Conservation (phyloP, 23 red algal genomes). For the Cyanidioschyzon merolae region DNA sequence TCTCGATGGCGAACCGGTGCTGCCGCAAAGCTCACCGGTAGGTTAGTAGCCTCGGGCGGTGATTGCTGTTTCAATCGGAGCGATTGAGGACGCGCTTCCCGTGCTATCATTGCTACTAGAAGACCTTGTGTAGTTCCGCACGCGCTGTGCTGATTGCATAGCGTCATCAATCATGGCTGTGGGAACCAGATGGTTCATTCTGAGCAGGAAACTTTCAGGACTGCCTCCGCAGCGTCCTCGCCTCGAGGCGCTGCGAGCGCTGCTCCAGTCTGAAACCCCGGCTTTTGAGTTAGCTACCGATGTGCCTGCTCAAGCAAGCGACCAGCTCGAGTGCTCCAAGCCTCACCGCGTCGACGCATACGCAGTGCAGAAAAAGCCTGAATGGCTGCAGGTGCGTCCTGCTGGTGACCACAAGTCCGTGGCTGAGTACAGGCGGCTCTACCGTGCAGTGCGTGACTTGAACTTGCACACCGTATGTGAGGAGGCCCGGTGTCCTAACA, state of each 20-base stretch:
- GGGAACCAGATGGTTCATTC: no score
- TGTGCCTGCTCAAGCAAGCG: not conserved
- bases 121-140: no score
- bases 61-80: no score
- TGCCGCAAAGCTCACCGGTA: no score
- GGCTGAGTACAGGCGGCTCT: conserved; percentile 49
- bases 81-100: no score
- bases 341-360: conserved; percentile 43
- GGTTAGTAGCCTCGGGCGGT: no score
- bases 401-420: conserved; percentile 63
- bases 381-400: conserved; percentile 70
- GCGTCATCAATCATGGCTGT: no score
- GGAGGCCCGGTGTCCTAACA: conserved; percentile 92
- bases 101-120: no score
- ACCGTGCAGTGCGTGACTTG: conserved; percentile 39
- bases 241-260: not conserved
- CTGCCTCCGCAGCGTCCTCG: not conserved
- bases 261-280: not conserved
- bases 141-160: no score
- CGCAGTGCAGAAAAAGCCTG: conserved; percentile 53
- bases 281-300: not conserved
- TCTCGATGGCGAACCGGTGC: no score
- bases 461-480: conserved; percentile 82
- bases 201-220: no score
- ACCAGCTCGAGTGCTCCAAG: not conserved